phyloP scores from a whole-genome alignment of 2,329 filamentous ascomycete species.

The Pseudogymnoascus sp. region DNA sequence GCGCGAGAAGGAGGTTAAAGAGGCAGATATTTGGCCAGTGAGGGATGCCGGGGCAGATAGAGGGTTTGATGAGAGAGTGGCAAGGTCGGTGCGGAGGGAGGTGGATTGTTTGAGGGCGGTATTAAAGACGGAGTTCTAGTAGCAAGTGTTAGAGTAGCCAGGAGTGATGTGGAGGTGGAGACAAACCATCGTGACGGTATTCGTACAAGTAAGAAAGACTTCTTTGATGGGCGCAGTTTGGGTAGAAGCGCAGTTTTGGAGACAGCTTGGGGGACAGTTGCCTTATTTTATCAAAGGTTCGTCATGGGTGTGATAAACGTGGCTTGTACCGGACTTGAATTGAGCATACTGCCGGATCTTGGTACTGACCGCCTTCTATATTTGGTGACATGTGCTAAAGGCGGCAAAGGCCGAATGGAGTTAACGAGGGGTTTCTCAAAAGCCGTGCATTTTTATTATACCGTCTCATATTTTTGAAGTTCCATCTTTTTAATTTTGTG shows the following conservation, averaged over 20 bases:
- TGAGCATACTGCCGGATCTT: constrained; percentile 2
- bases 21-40: constrained; percentile 68
- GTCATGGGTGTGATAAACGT: constrained; percentile 8
- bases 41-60: constrained; percentile 53
- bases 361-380: background rate
- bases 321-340: constrained; percentile 7
- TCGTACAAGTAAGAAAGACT: background rate
- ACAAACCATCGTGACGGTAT: background rate
- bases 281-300: background rate
- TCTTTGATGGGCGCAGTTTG: constrained; percentile 1
- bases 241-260: background rate
- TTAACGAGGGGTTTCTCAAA: background rate
- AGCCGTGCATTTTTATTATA: background rate
- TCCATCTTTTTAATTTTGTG: background rate
- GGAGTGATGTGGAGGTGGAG: background rate
- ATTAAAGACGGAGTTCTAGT: constrained; percentile 76
- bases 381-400: background rate
- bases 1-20: constrained; percentile 72
- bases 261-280: background rate
- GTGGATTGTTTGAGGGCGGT: constrained; percentile 78
- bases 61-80: constrained; percentile 55
- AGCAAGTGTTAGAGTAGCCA: constrained; percentile 12
- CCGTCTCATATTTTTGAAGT: background rate
- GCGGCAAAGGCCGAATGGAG: background rate
- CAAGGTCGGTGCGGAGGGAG: constrained; percentile 68